These are phyloP conservation scores for Lolium rigidum DNA, from an alignment of 176 grass and related monocot species.

Conservation along the genomic window DNA sequence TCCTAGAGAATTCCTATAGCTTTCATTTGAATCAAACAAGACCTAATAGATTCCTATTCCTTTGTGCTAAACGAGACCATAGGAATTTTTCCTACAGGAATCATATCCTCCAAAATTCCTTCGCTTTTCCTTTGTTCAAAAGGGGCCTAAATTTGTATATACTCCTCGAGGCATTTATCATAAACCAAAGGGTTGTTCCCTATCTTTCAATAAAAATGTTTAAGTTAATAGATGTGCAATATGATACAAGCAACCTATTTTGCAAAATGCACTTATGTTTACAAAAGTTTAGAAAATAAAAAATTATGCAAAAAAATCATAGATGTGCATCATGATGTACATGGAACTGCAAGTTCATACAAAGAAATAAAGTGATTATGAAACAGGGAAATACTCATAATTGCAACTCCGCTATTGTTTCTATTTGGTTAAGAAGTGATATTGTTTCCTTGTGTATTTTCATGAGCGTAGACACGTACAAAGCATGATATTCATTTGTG, in stretches of 20 bases:
- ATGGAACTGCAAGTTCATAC: background rate
- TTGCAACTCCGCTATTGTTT: background rate
- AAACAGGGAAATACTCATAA: background rate
- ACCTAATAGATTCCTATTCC: no score
- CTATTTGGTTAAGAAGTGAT: background rate
- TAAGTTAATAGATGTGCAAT: background rate
- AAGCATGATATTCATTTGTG: no score
- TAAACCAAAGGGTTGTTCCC: background rate
- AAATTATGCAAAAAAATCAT: background rate
- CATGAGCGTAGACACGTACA: no score
- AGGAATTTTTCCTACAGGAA: no score
- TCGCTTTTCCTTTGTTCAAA: no score
- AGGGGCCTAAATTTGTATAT: no score
- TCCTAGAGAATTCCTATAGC: no score
- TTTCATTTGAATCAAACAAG: no score
- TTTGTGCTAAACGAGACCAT: no score
- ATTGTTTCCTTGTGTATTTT: background rate
- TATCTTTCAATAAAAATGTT: background rate
- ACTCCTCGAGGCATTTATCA: background rate
- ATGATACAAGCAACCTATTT: background rate
- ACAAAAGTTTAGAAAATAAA: background rate
- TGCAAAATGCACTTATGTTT: background rate
- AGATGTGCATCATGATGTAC: background rate
- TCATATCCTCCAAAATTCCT: no score
- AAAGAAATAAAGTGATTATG: background rate